Evolutionary conservation across 2,329 filamentous ascomycete species (phyloP), one percentile per base, ranked within the genome.

Genomic region (Hymenoscyphus fructigenus): DNA sequence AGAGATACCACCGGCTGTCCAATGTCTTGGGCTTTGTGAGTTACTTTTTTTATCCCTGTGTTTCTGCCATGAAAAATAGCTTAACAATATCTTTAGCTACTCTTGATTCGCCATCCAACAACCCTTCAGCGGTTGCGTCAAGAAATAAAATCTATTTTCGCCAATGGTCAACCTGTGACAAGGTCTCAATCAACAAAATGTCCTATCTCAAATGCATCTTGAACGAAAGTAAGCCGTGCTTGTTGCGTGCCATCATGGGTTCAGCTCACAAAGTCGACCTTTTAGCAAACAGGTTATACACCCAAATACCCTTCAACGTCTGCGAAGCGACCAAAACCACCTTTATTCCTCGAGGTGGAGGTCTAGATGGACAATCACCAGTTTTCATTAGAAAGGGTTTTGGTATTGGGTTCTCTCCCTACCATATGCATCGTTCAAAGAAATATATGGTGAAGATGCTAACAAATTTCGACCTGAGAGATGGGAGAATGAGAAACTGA

Each of bases 381-480:
- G 62, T 76, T 5, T 66, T 73, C 15, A 57, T 76, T 10, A 53
- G 44, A 6, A 69, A 68, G 58, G 74, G 74, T 9, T 38, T 61
- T 10, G 41, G 59, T 3, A 61, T 76, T 0, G 60, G 62, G 1
- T 75, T 70, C 28, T 68, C 57, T 17, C 59, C 71, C 6, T 75
- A 74, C 59, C 60, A 65, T 6, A 67, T 76, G 56, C 73, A 75
- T 59, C 64, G 73, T 4, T 68, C 71, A 3, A 68, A 2, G 83
- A 84, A 61, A 88, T 92, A 70, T 93, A 90, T 88, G 90, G 90
- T 0, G 72, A 82, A 0, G 88, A 92, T 66, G 89, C 87, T 0
- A 85, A 91, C 6, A 81, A 85, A 1, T 95, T 92, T 77, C 80
- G 83, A 3, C 92, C 92, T 0, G 91, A 92, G 77, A 81, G 91